phyloP scores from a whole-genome alignment of 768 basidiomycete species.

The Vararia minispora region DNA sequence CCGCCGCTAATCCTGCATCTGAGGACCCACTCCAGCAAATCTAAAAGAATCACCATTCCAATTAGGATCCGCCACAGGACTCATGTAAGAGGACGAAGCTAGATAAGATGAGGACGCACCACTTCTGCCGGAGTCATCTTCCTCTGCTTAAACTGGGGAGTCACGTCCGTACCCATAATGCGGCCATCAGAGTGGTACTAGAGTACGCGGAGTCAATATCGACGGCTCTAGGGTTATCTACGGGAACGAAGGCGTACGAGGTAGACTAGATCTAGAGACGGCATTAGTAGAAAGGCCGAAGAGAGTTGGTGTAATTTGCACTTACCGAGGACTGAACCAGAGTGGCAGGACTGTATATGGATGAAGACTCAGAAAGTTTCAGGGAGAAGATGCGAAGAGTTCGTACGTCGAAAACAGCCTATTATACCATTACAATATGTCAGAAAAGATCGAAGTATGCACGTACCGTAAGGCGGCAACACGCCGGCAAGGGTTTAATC shows the following conservation, averaged over 20 bases:
- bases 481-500: constrained; percentile 31
- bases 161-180: constrained; percentile 3
- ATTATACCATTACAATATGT: not conserved
- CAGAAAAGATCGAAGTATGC: not conserved
- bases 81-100: not conserved
- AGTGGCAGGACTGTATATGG: constrained; percentile 25
- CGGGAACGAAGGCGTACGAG: not conserved
- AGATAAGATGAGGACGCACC: not conserved
- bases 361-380: not conserved
- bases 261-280: constrained; percentile 7
- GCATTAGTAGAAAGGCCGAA: not conserved
- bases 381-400: not conserved
- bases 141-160: not conserved
- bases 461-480: constrained; percentile 34
- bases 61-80: no score
- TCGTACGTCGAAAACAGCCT: constrained; percentile 14
- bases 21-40: constrained; percentile 14
- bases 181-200: constrained; percentile 14
- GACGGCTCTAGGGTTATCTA: not conserved
- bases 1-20: constrained; percentile 9
- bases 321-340: constrained; percentile 28
- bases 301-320: not conserved
- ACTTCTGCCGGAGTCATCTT: constrained; percentile 13
- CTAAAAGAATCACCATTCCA: no score
- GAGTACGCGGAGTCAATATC: not conserved